These are phyloP conservation scores for Melampsora occidentalis DNA, from an alignment of 1,284 basidiomycete species.

Conservation along the genomic window DNA sequence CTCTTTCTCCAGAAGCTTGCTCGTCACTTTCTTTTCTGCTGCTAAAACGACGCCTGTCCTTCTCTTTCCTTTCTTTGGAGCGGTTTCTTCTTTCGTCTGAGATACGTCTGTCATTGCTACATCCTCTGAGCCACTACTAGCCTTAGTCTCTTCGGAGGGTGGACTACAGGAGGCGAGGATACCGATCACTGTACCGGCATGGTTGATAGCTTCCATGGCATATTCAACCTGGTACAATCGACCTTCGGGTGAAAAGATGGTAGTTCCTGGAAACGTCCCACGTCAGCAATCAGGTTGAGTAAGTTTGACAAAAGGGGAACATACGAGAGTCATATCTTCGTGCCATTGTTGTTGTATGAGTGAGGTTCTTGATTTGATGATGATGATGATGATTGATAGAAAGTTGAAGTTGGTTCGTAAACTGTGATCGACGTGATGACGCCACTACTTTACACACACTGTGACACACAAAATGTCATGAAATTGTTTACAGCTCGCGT, in stretches of 20 bases:
- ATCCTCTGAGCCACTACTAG: constrained; percentile 43
- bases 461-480: no score
- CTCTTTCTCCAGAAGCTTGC: constrained; percentile 92
- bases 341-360: constrained; percentile 27
- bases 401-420: no score
- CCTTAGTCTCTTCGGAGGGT: constrained; percentile 46
- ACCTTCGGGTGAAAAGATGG: constrained; percentile 92
- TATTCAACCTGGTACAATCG: constrained; percentile 74
- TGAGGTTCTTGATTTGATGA: no score
- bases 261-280: constrained; percentile 61
- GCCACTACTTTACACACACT: no score
- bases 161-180: constrained; percentile 62
- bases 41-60: constrained; percentile 81
- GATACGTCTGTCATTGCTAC: constrained; percentile 48
- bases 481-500: no score
- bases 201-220: constrained; percentile 98
- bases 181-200: constrained; percentile 90
- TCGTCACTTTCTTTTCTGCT: constrained; percentile 98
- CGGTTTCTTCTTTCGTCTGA: constrained; percentile 48
- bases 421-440: no score
- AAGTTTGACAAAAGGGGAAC: neutral
- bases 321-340: constrained; percentile 43
- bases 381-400: no score
- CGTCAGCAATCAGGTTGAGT: neutral
- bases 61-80: constrained; percentile 47